These are phyloP conservation scores for Adansonia madagascariensis DNA, from an alignment of 441 rosid genomes.

Conservation along the genomic window DNA sequence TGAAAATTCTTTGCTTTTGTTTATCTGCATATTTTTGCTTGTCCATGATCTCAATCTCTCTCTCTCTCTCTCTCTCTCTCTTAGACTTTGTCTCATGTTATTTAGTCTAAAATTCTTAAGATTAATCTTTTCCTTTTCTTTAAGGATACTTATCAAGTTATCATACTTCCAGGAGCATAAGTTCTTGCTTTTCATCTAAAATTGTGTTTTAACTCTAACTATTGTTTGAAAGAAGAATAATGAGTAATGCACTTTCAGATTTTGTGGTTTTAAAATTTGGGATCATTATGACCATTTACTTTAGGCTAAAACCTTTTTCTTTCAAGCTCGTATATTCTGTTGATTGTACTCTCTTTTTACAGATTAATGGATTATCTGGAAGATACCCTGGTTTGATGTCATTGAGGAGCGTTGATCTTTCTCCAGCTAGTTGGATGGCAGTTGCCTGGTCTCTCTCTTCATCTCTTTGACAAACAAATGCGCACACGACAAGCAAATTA, in stretches of 20 bases:
- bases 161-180: constrained; percentile 27
- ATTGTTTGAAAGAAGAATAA: constrained; percentile 22
- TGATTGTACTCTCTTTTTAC: constrained; percentile 36
- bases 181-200: not conserved
- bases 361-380: constrained; percentile 75
- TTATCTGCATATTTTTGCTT: not conserved
- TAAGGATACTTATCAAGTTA: constrained; percentile 5
- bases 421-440: constrained; percentile 99
- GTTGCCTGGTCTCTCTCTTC: constrained; percentile 76
- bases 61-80: no score
- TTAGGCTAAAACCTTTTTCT: constrained; percentile 16
- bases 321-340: constrained; percentile 23
- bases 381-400: constrained; percentile 80
- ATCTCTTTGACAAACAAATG: not conserved
- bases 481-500: constrained; percentile 7
- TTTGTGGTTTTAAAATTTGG: not conserved
- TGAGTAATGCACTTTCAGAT: not conserved
- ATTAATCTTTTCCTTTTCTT: not conserved
- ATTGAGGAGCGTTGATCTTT: constrained; percentile 92
- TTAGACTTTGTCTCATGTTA: constrained; percentile 1
- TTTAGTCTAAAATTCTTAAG: not conserved
- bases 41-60: not conserved
- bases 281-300: constrained; percentile 15
- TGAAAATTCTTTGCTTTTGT: constrained; percentile 22
- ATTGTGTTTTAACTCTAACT: constrained; percentile 24